These are phyloP conservation scores for Populus alba DNA, from an alignment of 345 rosid species.

Conservation along the genomic window DNA sequence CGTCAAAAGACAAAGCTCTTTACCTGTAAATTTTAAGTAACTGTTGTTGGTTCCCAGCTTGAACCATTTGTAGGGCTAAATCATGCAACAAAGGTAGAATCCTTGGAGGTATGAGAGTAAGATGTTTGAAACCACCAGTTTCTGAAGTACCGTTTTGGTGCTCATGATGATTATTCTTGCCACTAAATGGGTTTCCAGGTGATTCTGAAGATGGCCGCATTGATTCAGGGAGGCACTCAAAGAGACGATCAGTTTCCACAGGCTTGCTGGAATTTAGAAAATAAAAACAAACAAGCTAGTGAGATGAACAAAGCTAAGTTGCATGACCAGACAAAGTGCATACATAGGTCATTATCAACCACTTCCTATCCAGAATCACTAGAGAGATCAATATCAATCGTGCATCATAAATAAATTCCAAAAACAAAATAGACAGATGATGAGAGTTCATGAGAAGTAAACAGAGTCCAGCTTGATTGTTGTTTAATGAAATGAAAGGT, in stretches of 20 bases:
- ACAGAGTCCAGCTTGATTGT: background rate
- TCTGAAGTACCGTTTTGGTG: constrained; percentile 54
- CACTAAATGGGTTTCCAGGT: constrained; percentile 45
- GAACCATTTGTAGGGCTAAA: constrained; percentile 88
- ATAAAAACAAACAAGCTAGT: constrained; percentile 6
- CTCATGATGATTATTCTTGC: constrained; percentile 46
- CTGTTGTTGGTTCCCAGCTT: constrained; percentile 82
- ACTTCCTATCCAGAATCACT: constrained; percentile 8
- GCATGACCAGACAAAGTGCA: background rate
- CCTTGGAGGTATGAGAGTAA: constrained; percentile 81
- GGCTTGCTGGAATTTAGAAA: constrained; percentile 62
- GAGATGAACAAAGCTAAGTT: constrained; percentile 14
- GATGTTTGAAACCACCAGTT: constrained; percentile 65
- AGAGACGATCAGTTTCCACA: constrained; percentile 92
- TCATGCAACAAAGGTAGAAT: constrained; percentile 86
- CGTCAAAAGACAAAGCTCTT: constrained; percentile 13
- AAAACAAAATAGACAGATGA: background rate
- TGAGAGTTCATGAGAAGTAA: background rate
- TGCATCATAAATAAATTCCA: background rate
- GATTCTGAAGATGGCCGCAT: constrained; percentile 78
- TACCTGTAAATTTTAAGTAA: constrained; percentile 73
- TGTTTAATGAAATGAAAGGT: background rate
- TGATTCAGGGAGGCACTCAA: constrained; percentile 90
- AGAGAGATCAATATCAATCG: constrained; percentile 1
- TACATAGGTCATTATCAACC: background rate